Base-by-base conservation (phyloP, 2,329 filamentous ascomycete species). In the Colletotrichum brevisporum region DNA sequence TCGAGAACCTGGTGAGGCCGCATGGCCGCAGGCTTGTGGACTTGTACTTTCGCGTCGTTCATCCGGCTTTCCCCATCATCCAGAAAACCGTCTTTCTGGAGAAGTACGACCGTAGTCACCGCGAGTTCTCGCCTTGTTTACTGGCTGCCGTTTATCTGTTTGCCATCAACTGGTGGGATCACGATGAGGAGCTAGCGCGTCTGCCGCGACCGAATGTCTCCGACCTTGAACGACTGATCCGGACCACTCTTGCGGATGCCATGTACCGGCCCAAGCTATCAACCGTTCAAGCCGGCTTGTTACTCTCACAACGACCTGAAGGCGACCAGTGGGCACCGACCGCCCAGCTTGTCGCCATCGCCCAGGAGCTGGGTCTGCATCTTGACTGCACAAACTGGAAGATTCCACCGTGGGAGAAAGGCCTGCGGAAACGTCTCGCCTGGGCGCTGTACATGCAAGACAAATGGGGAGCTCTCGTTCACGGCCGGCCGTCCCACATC, bases 381-480 rank as follows among this genome's bases (percentile, higher is more conserved):
- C 89, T 97, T 48, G 94, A 97, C 80, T 97, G 94, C 81, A 89
- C 91, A 5, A 85, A 86, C 60, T 97, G 95, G 95, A 93, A 93
- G 71, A 95, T 97, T 62, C 93, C 94, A 31, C 86, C 87, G 0
- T 97, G 94, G 94, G 94, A 97, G 79, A 92, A 92, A 74, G 92
- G 94, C 0, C 79, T 97, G 67, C 88, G 95, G 70, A 96, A 95
- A 78, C 89, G 95, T 56, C 87, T 97, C 50, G 94, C 94, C 1
- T 97, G 95, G 94, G 94, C 93, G 2, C 81, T 97, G 58, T 97
- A 96, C 78, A 95, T 97, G 91, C 94, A 97, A 81, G 95, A 98
- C 80, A 97, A 88, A 79, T 97, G 94, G 94, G 93, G 92, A 16
- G 91, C 94, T 2, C 84, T 97, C 21, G 91, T 96, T 26, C 93